Conservation (phyloP, 768 basidiomycete species). For the Suillus subaureus region DNA sequence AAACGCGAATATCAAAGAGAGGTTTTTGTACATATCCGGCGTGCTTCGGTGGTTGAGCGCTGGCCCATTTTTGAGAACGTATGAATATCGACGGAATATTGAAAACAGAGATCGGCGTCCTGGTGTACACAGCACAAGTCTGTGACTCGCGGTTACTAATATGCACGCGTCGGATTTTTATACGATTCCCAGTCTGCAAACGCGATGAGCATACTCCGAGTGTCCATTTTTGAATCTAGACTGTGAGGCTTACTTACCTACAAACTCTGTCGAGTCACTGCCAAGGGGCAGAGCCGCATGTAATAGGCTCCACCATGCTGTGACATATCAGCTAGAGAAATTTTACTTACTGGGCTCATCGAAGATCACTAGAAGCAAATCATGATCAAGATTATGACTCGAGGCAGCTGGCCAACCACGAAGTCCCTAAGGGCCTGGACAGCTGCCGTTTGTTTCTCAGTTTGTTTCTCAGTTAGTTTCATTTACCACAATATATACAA, state of each 20-base stretch:
- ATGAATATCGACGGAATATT: too few relatives aligned
- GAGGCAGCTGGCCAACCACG: not conserved
- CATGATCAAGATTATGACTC: not conserved
- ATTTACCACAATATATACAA: too few relatives aligned
- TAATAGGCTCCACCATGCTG: not conserved
- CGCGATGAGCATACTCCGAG: too few relatives aligned
- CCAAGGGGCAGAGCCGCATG: not conserved
- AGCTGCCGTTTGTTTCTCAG: too few relatives aligned
- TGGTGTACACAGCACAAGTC: too few relatives aligned
- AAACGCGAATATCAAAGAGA: not conserved
- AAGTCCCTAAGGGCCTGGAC: too few relatives aligned
- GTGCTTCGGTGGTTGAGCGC: too few relatives aligned
- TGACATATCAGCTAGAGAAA: not conserved
- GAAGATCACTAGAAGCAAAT: not conserved
- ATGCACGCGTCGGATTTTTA: not conserved
- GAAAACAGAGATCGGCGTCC: not conserved
- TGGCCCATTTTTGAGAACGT: too few relatives aligned
- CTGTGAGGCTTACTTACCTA: not conserved
- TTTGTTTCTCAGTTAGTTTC: too few relatives aligned
- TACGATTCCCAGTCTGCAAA: too few relatives aligned
- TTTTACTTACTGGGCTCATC: not conserved
- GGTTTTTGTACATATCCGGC: not conserved
- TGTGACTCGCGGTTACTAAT: not conserved
- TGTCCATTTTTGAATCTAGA: not conserved
- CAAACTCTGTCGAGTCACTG: not conserved